Evolutionary conservation across 306 rosid genomes (phyloP), one percentile per base, ranked within the genome.

Genomic region (Senna siamea): DNA sequence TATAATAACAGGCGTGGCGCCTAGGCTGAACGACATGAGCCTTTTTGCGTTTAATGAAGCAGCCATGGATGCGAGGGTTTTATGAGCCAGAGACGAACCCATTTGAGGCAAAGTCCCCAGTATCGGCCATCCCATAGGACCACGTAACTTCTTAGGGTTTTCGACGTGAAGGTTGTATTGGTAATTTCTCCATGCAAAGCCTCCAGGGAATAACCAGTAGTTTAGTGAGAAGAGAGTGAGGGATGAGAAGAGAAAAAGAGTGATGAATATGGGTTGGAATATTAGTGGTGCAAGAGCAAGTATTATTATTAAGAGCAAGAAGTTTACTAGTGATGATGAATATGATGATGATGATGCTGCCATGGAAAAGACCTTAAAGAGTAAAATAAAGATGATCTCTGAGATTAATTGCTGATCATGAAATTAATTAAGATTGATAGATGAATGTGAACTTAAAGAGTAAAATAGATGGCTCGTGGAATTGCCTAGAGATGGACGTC

Each of bases 111-210:
- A 20, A 10, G 73, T 70, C 8, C 98, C 98, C 0, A 93, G 12
- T 0, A 93, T 23, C 5, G 93, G 96, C 96, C 97, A 93, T 0
- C 97, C 98, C 50, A 66, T 64, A 0, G 96, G 93, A 0, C 98
- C 98, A 0, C 41, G 43, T 7, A 81, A 63, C n/a, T n/a, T n/a
- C n/a, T n/a, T n/a, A n/a, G n/a, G n/a, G n/a, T n/a, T n/a, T n/a
- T n/a, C n/a, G n/a, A n/a, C n/a, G 5, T 32, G 37, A 32, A 2
- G 37, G 5, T 32, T 2, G 5, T 32, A 32, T 2, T 32, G 28
- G 55, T 57, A 59, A 34, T 55, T 80, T 0, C 96, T 82, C 98
- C 98, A 93, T 70, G 97, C 97, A 78, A 88, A 86, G 23, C 98
- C 98, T 26, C 97, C 98, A 0, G 96, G 90, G 64, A 87, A 19